These are phyloP conservation scores for Podospora pseudocomata DNA, from an alignment of 495 filamentous ascomycete species.

Conservation along the genomic window DNA sequence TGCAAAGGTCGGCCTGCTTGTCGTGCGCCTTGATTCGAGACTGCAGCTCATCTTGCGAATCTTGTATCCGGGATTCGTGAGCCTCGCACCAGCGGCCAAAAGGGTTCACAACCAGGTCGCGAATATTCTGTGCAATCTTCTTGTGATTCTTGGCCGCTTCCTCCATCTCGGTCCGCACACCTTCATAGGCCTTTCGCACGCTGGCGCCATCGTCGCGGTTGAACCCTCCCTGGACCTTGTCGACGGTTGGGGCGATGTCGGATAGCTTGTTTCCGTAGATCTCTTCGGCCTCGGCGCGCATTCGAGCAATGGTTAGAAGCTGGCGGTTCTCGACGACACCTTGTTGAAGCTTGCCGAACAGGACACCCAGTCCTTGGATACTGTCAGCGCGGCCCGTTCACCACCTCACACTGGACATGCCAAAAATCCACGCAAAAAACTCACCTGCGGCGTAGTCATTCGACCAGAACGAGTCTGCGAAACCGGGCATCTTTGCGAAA, in stretches of 20 bases:
- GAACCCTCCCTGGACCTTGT: conserved; percentile 82
- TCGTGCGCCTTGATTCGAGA: conserved; percentile 84
- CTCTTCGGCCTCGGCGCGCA: conserved; percentile 96
- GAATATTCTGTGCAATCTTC: conserved; percentile 93
- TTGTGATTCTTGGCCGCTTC: conserved; percentile 85
- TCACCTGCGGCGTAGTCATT: conserved; percentile 84
- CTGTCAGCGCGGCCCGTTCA: conserved; percentile 23
- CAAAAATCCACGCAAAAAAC: conserved; percentile 21
- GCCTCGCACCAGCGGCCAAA: conserved; percentile 94
- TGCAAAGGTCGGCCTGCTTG: conserved; percentile 81
- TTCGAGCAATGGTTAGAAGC: conserved; percentile 79
- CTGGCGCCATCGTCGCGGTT: conserved; percentile 92
- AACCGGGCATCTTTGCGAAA: conserved; percentile 64
- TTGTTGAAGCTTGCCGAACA: conserved; percentile 96
- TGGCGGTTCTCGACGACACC: conserved; percentile 94
- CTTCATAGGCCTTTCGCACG: conserved; percentile 94
- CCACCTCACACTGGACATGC: neutral
- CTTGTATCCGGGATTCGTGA: conserved; percentile 84
- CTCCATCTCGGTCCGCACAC: conserved; percentile 90
- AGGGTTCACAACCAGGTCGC: conserved; percentile 88
- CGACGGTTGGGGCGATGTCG: conserved; percentile 78
- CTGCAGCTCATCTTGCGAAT: conserved; percentile 92
- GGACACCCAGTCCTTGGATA: conserved; percentile 73
- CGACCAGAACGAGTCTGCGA: conserved; percentile 95
- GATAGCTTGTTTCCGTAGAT: conserved; percentile 75